Percentiles rank a stretch among this genome's conserved stretches.
These are phyloP conservation scores for Fusarium torreyae DNA, from an alignment of 2,329 filamentous ascomycete genomes.

Conservation along the genomic window DNA sequence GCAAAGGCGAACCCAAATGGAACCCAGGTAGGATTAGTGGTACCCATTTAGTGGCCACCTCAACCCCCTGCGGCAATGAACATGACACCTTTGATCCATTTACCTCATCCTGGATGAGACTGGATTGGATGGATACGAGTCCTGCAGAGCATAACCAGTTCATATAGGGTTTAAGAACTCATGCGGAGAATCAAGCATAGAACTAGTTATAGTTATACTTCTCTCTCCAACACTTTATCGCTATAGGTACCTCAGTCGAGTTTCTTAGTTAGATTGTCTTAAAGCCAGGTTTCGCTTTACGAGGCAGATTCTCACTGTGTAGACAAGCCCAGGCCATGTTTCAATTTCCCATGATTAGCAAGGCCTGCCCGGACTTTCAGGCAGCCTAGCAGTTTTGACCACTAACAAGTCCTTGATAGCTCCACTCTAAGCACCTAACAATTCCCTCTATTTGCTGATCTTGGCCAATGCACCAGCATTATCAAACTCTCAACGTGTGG, in stretches of 20 bases:
- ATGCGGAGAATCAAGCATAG: too few species aligned
- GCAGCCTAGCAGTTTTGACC: conserved; percentile 11
- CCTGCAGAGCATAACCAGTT: background rate
- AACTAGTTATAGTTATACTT: too few species aligned
- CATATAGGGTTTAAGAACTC: background rate
- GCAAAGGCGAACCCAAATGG: background rate
- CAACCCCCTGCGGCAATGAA: conserved; percentile 29
- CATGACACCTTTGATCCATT: conserved; percentile 43
- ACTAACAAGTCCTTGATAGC: conserved; percentile 18
- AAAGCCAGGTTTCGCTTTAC: background rate
- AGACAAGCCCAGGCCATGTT: conserved; percentile 9
- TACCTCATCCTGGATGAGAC: conserved; percentile 3
- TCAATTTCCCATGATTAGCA: conserved; percentile 29
- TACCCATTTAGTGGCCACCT: conserved; percentile 19
- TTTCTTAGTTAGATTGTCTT: background rate
- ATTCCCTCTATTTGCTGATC: conserved; percentile 31
- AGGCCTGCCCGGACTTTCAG: conserved; percentile 14
- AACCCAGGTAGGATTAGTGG: background rate
- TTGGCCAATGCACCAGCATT: conserved; percentile 25
- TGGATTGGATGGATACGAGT: conserved; percentile 11
- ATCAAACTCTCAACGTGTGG: conserved; percentile 28
- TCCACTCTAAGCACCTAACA: conserved; percentile 31
- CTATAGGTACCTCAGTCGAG: background rate
- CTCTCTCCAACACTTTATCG: too few species aligned
- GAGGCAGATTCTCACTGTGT: background rate